Evolutionary conservation across 371 early-diverging fungal species (phyloP).

Genomic region (Apophysomyces ossiformis): DNA sequence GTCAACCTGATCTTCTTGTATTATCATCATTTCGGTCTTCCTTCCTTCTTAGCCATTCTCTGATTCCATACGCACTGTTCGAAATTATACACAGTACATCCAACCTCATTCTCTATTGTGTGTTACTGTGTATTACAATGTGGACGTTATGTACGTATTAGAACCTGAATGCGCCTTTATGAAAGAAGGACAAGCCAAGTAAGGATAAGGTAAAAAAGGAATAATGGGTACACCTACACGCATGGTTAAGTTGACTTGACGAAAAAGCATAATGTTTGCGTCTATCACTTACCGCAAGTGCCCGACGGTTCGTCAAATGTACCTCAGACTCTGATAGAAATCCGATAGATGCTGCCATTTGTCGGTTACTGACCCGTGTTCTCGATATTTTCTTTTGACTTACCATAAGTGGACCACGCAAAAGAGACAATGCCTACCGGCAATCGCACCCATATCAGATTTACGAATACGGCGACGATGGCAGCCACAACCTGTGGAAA

Average conservation of each 20-base stretch:
- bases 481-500: slow-evolving; percentile 89
- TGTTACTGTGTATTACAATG: not conserved
- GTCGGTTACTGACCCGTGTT: not conserved
- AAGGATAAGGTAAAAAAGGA: slow-evolving; percentile 90
- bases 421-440: slow-evolving; percentile 75
- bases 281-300: slow-evolving; percentile 70
- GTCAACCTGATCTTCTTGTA: too few relatives aligned
- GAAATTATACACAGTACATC: too few relatives aligned
- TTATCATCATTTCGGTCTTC: too few relatives aligned
- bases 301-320: slow-evolving; percentile 79
- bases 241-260: not conserved
- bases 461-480: slow-evolving; percentile 69
- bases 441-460: slow-evolving; percentile 68
- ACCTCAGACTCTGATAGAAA: slow-evolving; percentile 79
- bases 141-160: not conserved
- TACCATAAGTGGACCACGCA: slow-evolving; percentile 86
- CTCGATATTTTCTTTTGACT: not conserved
- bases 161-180: slow-evolving; percentile 24
- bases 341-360: slow-evolving; percentile 78
- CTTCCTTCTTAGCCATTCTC: too few relatives aligned
- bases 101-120: too few relatives aligned
- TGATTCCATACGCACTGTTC: too few relatives aligned
- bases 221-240: slow-evolving; percentile 77
- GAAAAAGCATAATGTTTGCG: too few relatives aligned
- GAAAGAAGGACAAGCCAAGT: slow-evolving; percentile 88